Base-by-base conservation (phyloP, 345 rosid genomes). In the Melaleuca alternifolia region DNA sequence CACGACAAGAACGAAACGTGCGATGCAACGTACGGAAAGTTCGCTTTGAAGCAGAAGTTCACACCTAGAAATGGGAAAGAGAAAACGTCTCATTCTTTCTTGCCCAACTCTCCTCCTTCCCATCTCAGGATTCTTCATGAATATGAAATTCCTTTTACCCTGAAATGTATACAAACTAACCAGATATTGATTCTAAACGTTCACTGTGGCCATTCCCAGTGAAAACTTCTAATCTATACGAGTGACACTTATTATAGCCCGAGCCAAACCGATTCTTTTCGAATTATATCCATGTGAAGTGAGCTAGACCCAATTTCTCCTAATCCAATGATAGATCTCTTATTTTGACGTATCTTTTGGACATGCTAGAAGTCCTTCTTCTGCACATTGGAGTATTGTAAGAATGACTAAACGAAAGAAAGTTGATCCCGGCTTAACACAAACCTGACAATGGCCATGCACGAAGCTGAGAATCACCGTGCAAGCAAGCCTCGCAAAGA, bases 371-470 rank as follows among this genome's bases (percentile, higher is more conserved):
- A 65, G 11, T 15, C 77, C 44, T 65, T 2, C 77, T 15, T 33
- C 30, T 14, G 77, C 44, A 14, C 77, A 10, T 15, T 62, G 77
- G 77, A 30, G 77, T 2, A 16, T 33, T 16, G 77, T 65, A 10
- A 16, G 79, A 37, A 65, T 5, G 46, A 16, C 8, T 33, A 18
- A 33, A 65, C 24, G 79, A 33, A 18, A 8, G 46, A 18, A 37
- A 71, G 9, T 4, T 2, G 81, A 37, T 37, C 81, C 5, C 48
- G 10, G 81, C 24, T 21, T 37, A 10, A 84, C 83, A 87, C 30
- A 23, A 71, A 93, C 94, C 95, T 86, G 95, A 57, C 6, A 93
- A 50, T 24, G 95, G 94, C 92, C 93, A 90, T 57, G 92, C 71
- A 54, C 75, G 89, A 83, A 88, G 89, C 3, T 85, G 87, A 84